phyloP scores from a whole-genome alignment of 495 filamentous ascomycete genomes.

The Glarea lozoyensis region DNA sequence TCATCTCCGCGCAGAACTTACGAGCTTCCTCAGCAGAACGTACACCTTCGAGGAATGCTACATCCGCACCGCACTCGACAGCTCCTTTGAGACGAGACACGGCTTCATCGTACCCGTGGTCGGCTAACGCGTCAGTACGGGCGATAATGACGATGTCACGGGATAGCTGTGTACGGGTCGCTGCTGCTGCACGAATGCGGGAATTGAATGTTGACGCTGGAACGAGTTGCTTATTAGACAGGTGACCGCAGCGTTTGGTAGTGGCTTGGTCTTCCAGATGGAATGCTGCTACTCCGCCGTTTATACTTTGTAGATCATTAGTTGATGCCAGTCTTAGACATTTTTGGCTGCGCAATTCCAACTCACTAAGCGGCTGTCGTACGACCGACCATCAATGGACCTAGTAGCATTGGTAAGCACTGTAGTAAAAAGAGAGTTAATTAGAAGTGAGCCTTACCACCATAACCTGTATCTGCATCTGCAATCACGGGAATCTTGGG shows the following conservation, averaged over 20 bases:
- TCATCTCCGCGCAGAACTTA: conserved; percentile 42
- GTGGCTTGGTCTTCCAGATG: conserved; percentile 66
- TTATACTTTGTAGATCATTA: conserved; percentile 25
- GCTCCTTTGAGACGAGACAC: conserved; percentile 50
- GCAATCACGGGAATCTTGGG: conserved; percentile 51
- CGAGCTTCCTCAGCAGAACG: conserved; percentile 45
- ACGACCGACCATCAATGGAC: conserved; percentile 12
- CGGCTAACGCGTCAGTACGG: conserved; percentile 50
- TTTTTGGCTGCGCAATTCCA: too few species aligned
- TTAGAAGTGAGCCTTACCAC: conserved; percentile 30
- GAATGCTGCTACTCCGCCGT: conserved; percentile 59
- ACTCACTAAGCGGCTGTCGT: conserved; percentile 7
- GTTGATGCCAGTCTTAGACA: too few species aligned
- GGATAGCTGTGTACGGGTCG: conserved; percentile 1
- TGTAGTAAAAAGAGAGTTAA: too few species aligned
- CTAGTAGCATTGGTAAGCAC: not conserved
- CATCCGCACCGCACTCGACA: conserved; percentile 53
- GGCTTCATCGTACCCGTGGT: conserved; percentile 49
- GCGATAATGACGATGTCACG: conserved; percentile 55
- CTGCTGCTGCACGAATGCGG: conserved; percentile 45
- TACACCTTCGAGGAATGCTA: conserved; percentile 57
- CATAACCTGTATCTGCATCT: conserved; percentile 62
- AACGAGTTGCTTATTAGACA: conserved; percentile 55
- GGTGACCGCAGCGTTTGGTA: conserved; percentile 58
- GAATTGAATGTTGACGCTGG: conserved; percentile 37